Evolutionary conservation across 805 yeast genomes (phyloP).

Genomic region (Cyberlindnera amylophila): DNA sequence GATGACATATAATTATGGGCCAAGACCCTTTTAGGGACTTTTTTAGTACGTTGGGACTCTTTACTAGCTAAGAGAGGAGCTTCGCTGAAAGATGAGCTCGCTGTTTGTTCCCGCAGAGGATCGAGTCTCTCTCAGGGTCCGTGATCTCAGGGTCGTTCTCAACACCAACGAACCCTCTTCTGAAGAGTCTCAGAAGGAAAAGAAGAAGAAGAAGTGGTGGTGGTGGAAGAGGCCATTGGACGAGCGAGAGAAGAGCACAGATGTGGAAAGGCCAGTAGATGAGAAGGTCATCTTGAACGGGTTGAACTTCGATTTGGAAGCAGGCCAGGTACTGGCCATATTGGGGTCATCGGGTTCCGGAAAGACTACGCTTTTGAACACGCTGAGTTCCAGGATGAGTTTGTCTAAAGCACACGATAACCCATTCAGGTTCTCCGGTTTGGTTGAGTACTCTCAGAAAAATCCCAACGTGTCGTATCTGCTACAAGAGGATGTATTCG

Average conservation of each 20-base stretch:
- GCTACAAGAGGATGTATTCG: slow-evolving; percentile 69
- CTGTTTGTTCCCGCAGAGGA: slow-evolving; percentile 7
- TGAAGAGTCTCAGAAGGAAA: not conserved
- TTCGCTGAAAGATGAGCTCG: not conserved
- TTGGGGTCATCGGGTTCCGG: slow-evolving; percentile 90
- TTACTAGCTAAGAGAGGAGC: too few species aligned
- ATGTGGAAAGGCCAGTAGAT: not conserved
- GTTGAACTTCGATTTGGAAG: slow-evolving; percentile 55
- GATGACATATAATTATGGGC: too few species aligned
- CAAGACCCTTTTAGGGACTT: too few species aligned
- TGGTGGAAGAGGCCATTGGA: not conserved
- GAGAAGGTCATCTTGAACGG: slow-evolving; percentile 40
- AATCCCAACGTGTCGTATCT: slow-evolving; percentile 48
- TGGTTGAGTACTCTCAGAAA: slow-evolving; percentile 32
- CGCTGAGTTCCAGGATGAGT: slow-evolving; percentile 46
- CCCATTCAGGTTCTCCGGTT: slow-evolving; percentile 41
- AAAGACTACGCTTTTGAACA: slow-evolving; percentile 74
- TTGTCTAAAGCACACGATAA: slow-evolving; percentile 3
- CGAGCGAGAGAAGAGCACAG: not conserved
- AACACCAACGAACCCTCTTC: slow-evolving; percentile 3
- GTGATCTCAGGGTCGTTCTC: slow-evolving; percentile 12
- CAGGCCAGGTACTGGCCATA: slow-evolving; percentile 69
- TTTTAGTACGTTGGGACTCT: too few species aligned
- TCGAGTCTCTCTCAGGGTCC: slow-evolving; percentile 12
- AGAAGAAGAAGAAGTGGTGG: not conserved